Evolutionary conservation across 768 basidiomycete species (phyloP).

Genomic region (Lentinula detonsa): DNA sequence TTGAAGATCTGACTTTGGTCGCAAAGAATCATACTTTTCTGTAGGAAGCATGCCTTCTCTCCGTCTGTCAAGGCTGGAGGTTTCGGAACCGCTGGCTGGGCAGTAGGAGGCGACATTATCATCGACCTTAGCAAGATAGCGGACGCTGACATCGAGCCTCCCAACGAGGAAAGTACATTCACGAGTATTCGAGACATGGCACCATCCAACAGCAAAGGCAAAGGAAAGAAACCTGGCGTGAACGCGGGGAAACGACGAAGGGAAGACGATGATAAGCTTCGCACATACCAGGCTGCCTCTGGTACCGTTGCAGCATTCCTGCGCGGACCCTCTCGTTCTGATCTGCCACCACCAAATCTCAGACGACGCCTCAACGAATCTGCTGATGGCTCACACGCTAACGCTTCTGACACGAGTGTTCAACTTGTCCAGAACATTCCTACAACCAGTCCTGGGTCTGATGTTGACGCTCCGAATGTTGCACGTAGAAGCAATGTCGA

Average conservation of each 20-base stretch:
- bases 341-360: slow-evolving; percentile 25
- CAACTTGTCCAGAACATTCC: not conserved
- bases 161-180: slow-evolving; percentile 45
- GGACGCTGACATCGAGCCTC: slow-evolving; percentile 63
- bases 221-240: slow-evolving; percentile 18
- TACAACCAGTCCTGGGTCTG: not conserved
- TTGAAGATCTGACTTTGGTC: slow-evolving; percentile 2
- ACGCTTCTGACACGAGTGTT: not conserved
- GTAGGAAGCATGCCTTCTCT: slow-evolving; percentile 59
- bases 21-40: slow-evolving; percentile 64
- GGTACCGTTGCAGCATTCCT: slow-evolving; percentile 45
- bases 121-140: slow-evolving; percentile 70
- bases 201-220: slow-evolving; percentile 48
- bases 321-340: slow-evolving; percentile 22
- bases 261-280: slow-evolving; percentile 47
- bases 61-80: slow-evolving; percentile 87
- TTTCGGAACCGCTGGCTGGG: slow-evolving; percentile 88
- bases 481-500: not conserved
- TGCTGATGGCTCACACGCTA: not conserved
- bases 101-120: slow-evolving; percentile 81
- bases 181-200: slow-evolving; percentile 57
- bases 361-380: slow-evolving; percentile 27
- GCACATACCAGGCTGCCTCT: slow-evolving; percentile 53
- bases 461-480: not conserved
- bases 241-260: slow-evolving; percentile 45